A percentile compares a stretch with the other conserved stretches of the same genome.
phyloP scores from a whole-genome alignment of 495 filamentous ascomycete genomes.

The Immersiella caudata region DNA sequence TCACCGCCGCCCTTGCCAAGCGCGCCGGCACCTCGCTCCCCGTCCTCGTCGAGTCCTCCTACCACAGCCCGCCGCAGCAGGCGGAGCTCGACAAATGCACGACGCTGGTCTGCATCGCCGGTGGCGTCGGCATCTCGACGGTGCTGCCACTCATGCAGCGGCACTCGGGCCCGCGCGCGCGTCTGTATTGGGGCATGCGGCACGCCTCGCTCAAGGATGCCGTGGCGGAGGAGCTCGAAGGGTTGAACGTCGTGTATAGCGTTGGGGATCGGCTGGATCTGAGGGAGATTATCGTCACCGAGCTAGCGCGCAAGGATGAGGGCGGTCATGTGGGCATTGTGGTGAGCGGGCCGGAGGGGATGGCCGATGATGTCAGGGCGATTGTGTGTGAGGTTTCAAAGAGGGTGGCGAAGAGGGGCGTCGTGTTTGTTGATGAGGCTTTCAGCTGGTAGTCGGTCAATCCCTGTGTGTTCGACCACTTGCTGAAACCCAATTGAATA shows the following conservation, averaged over 20 bases:
- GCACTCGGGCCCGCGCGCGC: slow-evolving; percentile 5
- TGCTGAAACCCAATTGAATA: too few relatives aligned
- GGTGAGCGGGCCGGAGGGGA: slow-evolving; percentile 12
- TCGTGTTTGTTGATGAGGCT: slow-evolving; percentile 11
- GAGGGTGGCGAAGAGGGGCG: slow-evolving; percentile 9
- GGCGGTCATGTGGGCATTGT: slow-evolving; percentile 6
- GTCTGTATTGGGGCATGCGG: slow-evolving; percentile 14
- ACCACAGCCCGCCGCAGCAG: neutral
- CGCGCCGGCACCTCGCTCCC: slow-evolving; percentile 12
- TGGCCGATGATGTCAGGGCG: slow-evolving; percentile 4
- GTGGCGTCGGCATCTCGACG: slow-evolving; percentile 12
- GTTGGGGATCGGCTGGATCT: slow-evolving; percentile 10
- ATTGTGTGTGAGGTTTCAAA: neutral
- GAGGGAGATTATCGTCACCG: neutral
- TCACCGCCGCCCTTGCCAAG: neutral
- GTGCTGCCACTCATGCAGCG: neutral
- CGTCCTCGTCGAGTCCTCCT: slow-evolving; percentile 3
- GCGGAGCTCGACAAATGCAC: neutral
- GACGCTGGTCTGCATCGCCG: slow-evolving; percentile 14
- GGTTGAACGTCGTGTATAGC: slow-evolving; percentile 1
- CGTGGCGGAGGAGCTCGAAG: neutral
- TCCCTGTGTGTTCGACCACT: too few relatives aligned
- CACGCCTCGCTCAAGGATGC: neutral
- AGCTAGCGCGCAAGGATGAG: slow-evolving; percentile 2
- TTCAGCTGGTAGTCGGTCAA: slow-evolving; percentile 17